Evolutionary conservation across 495 filamentous ascomycete genomes (phyloP).

Genomic region (Daldinia grandis): DNA sequence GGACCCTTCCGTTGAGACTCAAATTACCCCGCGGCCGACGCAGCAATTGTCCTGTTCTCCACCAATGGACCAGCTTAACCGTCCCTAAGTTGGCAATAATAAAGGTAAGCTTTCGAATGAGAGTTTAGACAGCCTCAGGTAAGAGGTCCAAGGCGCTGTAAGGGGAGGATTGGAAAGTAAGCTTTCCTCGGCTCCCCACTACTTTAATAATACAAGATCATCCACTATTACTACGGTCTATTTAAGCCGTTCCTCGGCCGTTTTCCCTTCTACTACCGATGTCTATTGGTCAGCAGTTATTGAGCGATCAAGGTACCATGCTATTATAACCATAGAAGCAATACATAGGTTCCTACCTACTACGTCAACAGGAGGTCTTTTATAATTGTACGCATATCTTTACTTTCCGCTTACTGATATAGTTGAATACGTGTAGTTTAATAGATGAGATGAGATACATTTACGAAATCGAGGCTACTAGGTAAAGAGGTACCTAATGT

Average conservation of each 20-base stretch:
- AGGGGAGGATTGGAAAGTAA: conserved; percentile 31
- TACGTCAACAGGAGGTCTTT: conserved; percentile 10
- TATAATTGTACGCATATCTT: background rate
- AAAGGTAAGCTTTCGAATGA: conserved; percentile 20
- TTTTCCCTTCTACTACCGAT: conserved; percentile 3
- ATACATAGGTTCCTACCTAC: no score
- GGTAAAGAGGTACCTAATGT: no score
- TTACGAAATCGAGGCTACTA: background rate
- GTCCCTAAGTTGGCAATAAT: conserved; percentile 4
- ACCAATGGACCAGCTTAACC: conserved; percentile 24
- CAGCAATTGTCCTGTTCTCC: conserved; percentile 10
- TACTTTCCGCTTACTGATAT: background rate
- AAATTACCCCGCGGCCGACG: conserved; percentile 37
- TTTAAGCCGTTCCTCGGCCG: conserved; percentile 8
- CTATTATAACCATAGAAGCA: conserved; percentile 13
- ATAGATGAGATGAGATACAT: background rate
- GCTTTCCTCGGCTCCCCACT: conserved; percentile 21
- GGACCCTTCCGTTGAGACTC: conserved; percentile 6
- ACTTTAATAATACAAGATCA: background rate
- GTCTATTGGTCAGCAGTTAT: conserved; percentile 9
- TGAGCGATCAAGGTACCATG: conserved; percentile 2
- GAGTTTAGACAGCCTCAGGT: background rate
- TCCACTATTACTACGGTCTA: conserved; percentile 13
- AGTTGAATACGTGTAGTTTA: background rate
- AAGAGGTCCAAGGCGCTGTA: conserved; percentile 22